A percentile compares a stretch with the other conserved stretches of the same genome.
Evolutionary conservation across 371 early-diverging fungal genomes (phyloP).

Genomic region (Mortierella sp.): DNA sequence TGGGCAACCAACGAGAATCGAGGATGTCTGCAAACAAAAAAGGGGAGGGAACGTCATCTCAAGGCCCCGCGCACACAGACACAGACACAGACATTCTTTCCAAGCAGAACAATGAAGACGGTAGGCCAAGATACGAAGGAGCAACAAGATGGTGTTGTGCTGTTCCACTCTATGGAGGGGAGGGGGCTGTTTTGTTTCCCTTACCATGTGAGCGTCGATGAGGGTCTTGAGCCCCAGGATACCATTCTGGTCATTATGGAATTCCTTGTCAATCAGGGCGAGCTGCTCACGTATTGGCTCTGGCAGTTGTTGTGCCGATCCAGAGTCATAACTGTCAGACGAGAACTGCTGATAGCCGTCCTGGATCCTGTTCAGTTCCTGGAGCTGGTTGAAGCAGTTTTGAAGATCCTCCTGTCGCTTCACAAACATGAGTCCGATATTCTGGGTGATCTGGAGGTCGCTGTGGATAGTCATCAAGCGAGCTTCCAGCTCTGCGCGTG

Average conservation of each 20-base stretch:
- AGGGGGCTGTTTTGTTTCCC: slow-evolving; percentile 1
- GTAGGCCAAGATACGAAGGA: neutral
- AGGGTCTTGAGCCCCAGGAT: slow-evolving; percentile 50
- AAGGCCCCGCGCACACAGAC: no score
- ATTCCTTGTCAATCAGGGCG: slow-evolving; percentile 36
- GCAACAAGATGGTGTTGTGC: no score
- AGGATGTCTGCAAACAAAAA: no score
- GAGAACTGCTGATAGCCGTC: neutral
- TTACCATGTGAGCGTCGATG: slow-evolving; percentile 53
- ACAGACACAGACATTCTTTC: no score
- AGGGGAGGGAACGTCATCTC: no score
- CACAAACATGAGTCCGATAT: slow-evolving; percentile 50
- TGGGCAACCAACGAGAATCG: neutral
- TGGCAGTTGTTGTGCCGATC: slow-evolving; percentile 25
- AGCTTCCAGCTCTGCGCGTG: slow-evolving; percentile 36
- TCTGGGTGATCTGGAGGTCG: slow-evolving; percentile 49
- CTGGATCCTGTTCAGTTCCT: slow-evolving; percentile 23
- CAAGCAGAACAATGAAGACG: neutral
- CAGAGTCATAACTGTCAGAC: slow-evolving; percentile 6
- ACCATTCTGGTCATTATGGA: slow-evolving; percentile 47
- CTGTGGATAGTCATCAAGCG: slow-evolving; percentile 40
- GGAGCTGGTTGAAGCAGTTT: slow-evolving; percentile 39
- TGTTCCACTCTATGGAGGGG: no score
- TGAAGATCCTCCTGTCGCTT: slow-evolving; percentile 49
- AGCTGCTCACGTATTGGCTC: slow-evolving; percentile 37